phyloP scores from a whole-genome alignment of 495 filamentous ascomycete genomes.

The Pseudomonodictys pantanalensis region DNA sequence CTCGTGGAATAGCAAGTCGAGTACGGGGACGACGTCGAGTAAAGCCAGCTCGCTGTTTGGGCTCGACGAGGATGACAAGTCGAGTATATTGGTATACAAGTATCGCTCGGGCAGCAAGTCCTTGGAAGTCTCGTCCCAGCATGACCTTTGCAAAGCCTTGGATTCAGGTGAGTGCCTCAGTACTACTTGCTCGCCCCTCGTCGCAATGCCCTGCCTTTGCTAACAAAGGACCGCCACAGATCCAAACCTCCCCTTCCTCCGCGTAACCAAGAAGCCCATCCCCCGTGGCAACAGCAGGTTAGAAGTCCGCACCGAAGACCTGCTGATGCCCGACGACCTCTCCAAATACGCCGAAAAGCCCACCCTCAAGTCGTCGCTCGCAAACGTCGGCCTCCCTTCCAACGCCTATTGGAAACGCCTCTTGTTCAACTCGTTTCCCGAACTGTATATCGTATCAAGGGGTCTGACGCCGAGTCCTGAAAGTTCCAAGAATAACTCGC shows the following conservation, averaged over 20 bases:
- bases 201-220: slow-evolving; percentile 2
- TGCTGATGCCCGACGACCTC: slow-evolving; percentile 38
- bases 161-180: slow-evolving; percentile 36
- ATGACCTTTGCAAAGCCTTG: slow-evolving; percentile 38
- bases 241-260: slow-evolving; percentile 31
- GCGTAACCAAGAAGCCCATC: slow-evolving; percentile 40
- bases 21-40: slow-evolving; percentile 23
- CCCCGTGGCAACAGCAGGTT: slow-evolving; percentile 39
- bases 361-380: slow-evolving; percentile 39
- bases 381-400: slow-evolving; percentile 40
- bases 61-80: slow-evolving; percentile 38
- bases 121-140: slow-evolving; percentile 36
- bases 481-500: slow-evolving; percentile 31
- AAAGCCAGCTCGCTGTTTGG: slow-evolving; percentile 29
- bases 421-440: slow-evolving; percentile 37
- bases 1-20: slow-evolving; percentile 35
- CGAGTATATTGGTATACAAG: slow-evolving; percentile 38
- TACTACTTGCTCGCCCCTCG: neutral
- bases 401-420: slow-evolving; percentile 40
- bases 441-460: slow-evolving; percentile 41
- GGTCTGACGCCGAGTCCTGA: slow-evolving; percentile 26
- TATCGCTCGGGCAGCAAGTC: slow-evolving; percentile 34
- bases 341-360: slow-evolving; percentile 35
- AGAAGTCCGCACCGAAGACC: slow-evolving; percentile 41
- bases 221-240: slow-evolving; percentile 32